A percentile compares a stretch with the other conserved stretches of the same genome.
Conservation (phyloP, 352 stramenopile species). For the Globisporangium nagaii region DNA sequence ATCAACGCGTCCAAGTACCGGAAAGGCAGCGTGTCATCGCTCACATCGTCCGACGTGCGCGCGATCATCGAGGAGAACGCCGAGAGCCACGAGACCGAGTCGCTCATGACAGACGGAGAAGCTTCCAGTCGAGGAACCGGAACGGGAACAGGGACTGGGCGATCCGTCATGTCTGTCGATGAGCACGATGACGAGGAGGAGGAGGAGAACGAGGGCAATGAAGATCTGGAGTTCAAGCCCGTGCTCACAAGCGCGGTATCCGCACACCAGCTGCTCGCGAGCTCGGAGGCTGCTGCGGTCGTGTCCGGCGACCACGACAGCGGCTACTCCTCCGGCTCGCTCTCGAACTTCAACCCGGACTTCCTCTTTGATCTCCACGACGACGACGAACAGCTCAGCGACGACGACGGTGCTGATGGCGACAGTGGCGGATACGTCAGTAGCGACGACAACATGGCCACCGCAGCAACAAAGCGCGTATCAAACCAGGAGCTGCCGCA, state of each 20-base stretch:
- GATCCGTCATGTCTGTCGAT: neutral
- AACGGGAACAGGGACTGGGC: neutral
- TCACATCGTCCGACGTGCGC: constrained; percentile 23
- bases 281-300: neutral
- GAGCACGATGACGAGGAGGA: constrained; percentile 3
- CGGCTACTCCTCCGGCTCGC: neutral
- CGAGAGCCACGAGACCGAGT: neutral
- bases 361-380: constrained; percentile 31
- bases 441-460: no score
- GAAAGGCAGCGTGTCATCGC: constrained; percentile 9
- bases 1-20: neutral
- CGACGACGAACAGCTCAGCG: constrained; percentile 11
- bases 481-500: neutral
- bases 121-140: neutral
- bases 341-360: constrained; percentile 22
- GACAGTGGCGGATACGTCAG: neutral
- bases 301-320: neutral
- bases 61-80: constrained; percentile 8
- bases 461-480: neutral
- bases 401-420: constrained; percentile 14
- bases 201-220: constrained; percentile 19
- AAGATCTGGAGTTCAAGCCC: constrained; percentile 43
- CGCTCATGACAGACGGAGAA: neutral
- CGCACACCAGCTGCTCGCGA: constrained; percentile 1
- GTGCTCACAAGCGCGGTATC: constrained; percentile 13